phyloP scores from a whole-genome alignment of 2,329 filamentous ascomycete genomes.

The Sarocladiaceae sp. region DNA sequence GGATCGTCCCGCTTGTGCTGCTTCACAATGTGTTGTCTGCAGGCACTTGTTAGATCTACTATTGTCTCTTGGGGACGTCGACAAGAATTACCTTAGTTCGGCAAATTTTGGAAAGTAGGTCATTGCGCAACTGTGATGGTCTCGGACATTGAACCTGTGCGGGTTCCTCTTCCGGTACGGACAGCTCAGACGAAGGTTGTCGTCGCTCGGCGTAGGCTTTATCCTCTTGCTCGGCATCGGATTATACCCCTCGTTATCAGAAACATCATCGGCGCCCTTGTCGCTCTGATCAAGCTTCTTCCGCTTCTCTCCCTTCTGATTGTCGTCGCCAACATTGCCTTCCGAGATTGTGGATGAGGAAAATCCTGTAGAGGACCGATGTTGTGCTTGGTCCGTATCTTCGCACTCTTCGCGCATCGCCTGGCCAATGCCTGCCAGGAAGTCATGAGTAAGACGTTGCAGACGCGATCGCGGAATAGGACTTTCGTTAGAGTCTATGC shows the following conservation, averaged over 20 bases:
- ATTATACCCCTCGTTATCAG: constrained; percentile 22
- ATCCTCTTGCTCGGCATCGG: constrained; percentile 24
- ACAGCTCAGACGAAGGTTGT: constrained; percentile 36
- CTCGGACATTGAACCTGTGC: constrained; percentile 39
- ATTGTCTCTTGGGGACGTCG: rapidly evolving
- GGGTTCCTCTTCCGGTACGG: constrained; percentile 42
- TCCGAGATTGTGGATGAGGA: background rate
- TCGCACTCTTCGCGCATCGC: constrained; percentile 1
- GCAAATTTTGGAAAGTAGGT: constrained; percentile 37
- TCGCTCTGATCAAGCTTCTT: constrained; percentile 33
- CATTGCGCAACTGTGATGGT: constrained; percentile 40
- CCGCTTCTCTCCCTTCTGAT: constrained; percentile 25
- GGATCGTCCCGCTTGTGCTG: constrained; percentile 38
- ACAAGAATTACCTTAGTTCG: constrained; percentile 29
- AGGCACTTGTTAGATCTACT: constrained; percentile 12
- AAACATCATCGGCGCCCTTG: constrained; percentile 23
- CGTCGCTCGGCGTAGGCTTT: constrained; percentile 27
- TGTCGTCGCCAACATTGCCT: constrained; percentile 12
- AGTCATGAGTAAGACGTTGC: constrained; percentile 25
- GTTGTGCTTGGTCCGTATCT: background rate
- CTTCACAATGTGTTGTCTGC: constrained; percentile 37
- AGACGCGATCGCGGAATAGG: constrained; percentile 26
- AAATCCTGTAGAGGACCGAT: background rate
- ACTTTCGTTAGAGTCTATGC: constrained; percentile 29
- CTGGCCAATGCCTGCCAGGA: background rate